Conservation (phyloP, 1,284 basidiomycete genomes). For the Gomphus sp. region DNA sequence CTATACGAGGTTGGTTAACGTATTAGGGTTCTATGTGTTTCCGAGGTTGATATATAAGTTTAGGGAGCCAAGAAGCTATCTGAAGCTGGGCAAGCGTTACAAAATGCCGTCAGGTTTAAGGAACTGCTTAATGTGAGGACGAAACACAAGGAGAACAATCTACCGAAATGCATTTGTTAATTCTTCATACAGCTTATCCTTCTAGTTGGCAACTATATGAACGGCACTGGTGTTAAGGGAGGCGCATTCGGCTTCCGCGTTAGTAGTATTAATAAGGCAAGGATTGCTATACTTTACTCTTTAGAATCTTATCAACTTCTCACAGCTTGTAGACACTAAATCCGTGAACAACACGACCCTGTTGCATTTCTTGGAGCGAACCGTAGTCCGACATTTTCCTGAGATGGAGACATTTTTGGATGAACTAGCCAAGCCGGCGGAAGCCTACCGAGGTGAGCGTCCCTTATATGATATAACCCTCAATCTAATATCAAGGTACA, state of each 20-base stretch:
- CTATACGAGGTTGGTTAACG: conserved; percentile 52
- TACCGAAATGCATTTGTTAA: neutral
- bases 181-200: conserved; percentile 65
- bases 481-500: neutral
- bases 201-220: conserved; percentile 96
- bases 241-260: conserved; percentile 97
- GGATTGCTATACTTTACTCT: neutral
- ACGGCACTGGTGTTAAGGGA: conserved; percentile 92
- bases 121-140: conserved; percentile 69
- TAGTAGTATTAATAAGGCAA: conserved; percentile 93
- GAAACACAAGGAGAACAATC: neutral
- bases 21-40: conserved; percentile 7
- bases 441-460: conserved; percentile 80
- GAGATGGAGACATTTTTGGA: conserved; percentile 84
- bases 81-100: conserved; percentile 70
- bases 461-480: conserved; percentile 4
- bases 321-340: conserved; percentile 92
- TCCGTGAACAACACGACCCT: conserved; percentile 90
- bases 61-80: conserved; percentile 74
- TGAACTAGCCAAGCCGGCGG: conserved; percentile 83
- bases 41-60: conserved; percentile 13
- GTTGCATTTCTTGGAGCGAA: conserved; percentile 90
- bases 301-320: neutral
- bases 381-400: conserved; percentile 82
- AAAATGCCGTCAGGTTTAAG: conserved; percentile 77